Evolutionary conservation across 192 early-diverging fungal genomes (phyloP), one percentile per base, ranked within the genome.

Genomic region (Globomyces pollinis-pini): DNA sequence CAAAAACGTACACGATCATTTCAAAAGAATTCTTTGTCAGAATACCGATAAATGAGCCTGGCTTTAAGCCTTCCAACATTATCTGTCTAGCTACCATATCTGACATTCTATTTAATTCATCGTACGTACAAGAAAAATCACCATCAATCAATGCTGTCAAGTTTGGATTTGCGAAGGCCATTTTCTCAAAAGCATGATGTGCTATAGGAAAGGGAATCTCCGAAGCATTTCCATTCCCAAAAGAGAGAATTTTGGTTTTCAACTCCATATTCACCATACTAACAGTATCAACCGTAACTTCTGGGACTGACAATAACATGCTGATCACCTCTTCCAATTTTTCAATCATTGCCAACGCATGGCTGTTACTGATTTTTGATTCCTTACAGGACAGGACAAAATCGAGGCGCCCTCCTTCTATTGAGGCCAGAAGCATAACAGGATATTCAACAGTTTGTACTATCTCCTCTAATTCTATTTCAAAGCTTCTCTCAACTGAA

Each of bases 1-100:
- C 71, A 12, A 70, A 49, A 11, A 73, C 15, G 12, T 30, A 63
- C 3, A 70, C 57, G 20, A 42, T 35, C 29, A 66, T 31, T 39
- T 73, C 68, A 38, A 73, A 51, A 2, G 71, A 70, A 11, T 61
- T 26, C 28, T 2, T 16, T 20, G 57, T 51, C 0, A 70, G 30
- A 5, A 70, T 31, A 6, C 44, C 59, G 20, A 73, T 68, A 21
- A 8, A 35, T 16, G 31, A 32, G 0, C 63, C 62, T 0, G 35
- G 20, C 3, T 13, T 0, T 23, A 69, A 42, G 24, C 61, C 65
- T 18, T 43, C 21, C 7, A 21, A 20, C 1, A 38, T 50, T 13
- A 70, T 30, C 13, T 50, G n/a, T 11, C 9, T 15, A 2, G 64
- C 71, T n/a, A 72, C 9, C 2, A n/a, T 47, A 24, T 61, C 62